Evolutionary conservation across 805 yeast genomes (phyloP).

Genomic region (Starmerella stigmatis): DNA sequence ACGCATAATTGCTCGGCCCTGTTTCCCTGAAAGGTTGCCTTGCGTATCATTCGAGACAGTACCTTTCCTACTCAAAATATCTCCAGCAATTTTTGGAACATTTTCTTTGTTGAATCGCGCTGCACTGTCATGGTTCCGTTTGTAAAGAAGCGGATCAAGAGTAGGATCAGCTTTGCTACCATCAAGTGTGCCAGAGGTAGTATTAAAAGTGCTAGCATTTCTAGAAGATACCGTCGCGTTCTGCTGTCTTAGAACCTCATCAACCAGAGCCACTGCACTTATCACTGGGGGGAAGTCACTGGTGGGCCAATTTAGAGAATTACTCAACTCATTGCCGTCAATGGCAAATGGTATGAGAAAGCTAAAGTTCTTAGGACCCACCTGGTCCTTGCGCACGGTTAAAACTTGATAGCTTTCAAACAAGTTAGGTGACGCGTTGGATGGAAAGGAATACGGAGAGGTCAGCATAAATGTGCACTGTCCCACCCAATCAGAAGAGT

Average conservation of each 20-base stretch:
- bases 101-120: not conserved
- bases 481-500: slow-evolving; percentile 1
- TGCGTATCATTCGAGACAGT: not conserved
- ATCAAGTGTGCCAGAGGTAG: not conserved
- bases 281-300: not conserved
- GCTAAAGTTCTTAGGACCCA: not conserved
- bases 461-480: slow-evolving; percentile 6
- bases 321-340: not conserved
- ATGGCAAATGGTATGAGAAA: not conserved
- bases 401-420: not conserved
- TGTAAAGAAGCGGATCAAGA: not conserved
- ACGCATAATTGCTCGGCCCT: slow-evolving; percentile 13
- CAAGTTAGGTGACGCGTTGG: not conserved
- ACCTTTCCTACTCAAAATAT: not conserved
- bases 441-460: not conserved
- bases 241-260: not conserved
- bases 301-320: not conserved
- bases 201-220: not conserved
- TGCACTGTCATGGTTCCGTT: not conserved
- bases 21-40: slow-evolving; percentile 2
- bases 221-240: not conserved
- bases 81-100: not conserved
- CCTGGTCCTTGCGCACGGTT: not conserved
- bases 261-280: not conserved
- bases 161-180: not conserved